Evolutionary conservation across 108 stramenopile genomes (phyloP).

Genomic region (Pinguiococcus pyrenoidosus): DNA sequence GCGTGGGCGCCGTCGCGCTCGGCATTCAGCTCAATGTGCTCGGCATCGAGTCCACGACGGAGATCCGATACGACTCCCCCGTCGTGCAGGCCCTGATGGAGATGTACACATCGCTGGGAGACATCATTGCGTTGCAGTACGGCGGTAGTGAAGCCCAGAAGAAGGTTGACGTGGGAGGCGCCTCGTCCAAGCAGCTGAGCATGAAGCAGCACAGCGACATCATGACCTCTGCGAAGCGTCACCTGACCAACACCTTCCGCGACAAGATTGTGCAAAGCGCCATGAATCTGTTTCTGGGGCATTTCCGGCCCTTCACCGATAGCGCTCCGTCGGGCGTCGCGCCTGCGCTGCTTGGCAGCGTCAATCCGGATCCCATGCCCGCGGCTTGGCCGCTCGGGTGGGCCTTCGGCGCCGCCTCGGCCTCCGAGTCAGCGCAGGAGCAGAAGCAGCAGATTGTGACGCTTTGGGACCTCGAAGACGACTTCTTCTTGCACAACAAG

Average conservation of each 20-base stretch:
- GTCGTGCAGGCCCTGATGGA: constrained; percentile 81
- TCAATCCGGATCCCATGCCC: too few relatives aligned
- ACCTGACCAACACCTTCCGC: constrained; percentile 94
- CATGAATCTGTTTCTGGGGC: constrained; percentile 92
- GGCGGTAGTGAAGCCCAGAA: constrained; percentile 97
- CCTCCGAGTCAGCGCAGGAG: too few relatives aligned
- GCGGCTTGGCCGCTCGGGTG: too few relatives aligned
- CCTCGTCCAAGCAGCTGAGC: background rate
- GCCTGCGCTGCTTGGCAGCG: background rate
- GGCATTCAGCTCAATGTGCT: constrained; percentile 78
- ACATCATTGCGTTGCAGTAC: constrained; percentile 90
- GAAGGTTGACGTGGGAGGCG: too few relatives aligned
- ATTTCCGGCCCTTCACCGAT: constrained; percentile 16
- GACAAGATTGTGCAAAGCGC: constrained; percentile 93
- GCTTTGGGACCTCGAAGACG: constrained; percentile 15
- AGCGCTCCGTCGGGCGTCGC: background rate
- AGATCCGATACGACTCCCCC: background rate
- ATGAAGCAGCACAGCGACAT: constrained; percentile 68
- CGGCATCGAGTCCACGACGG: constrained; percentile 61
- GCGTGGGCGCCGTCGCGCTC: constrained; percentile 79
- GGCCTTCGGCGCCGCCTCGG: too few relatives aligned
- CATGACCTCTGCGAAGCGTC: constrained; percentile 80
- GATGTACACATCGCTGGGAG: constrained; percentile 92
- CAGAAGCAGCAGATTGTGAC: too few relatives aligned
- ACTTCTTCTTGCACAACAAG: constrained; percentile 30